Base-by-base conservation (phyloP, 805 yeast genomes). In the Candida nonsorbophila region DNA sequence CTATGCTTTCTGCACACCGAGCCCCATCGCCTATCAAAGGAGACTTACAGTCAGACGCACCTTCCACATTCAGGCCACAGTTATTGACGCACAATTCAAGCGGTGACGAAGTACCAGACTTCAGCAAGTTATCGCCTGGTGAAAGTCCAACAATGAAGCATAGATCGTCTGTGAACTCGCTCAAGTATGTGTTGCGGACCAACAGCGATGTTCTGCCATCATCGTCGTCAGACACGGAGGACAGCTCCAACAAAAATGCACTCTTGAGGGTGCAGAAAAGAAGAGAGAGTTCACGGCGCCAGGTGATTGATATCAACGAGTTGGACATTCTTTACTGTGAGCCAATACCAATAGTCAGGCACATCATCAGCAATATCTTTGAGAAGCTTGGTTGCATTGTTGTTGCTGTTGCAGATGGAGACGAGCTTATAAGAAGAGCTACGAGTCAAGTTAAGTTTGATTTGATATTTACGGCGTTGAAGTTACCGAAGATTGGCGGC, bases 391-490 rank as follows among this genome's bases (percentile, higher is more conserved):
- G 94, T 1, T 86, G 95, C 57, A 75, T 79, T 8, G 95, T 86
- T 6, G 83, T 84, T 4, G 65, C 83, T 3, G 82, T 84, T 5
- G 63, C 77, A 0, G 77, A 78, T 34, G 95, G 94, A 1, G 90
- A 86, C 36, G 96, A 87, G 37, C 64, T 87, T 35, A 72, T 87
- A 9, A 68, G 92, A 36, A 61, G 92, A 32, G 85, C 86, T 5
- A 82, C 94, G 0, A 83, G 94, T 20, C 79, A 79, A 29, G 83
- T 85, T 12, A 80, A 77, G 47, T 90, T 86, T 60, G 97, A 88
- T 55, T 41, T 87, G 22, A 85, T 88, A 16, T 65, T 88, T 35
- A 77, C 92, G 0, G 92, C 90, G 2, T 63, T 82, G 31, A 74
- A 74, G 40, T 59, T 83, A 14, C 74, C 83, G 10, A 79, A 77